Conservation (phyloP, 2,329 filamentous ascomycete species). For the Alternaria sp. region DNA sequence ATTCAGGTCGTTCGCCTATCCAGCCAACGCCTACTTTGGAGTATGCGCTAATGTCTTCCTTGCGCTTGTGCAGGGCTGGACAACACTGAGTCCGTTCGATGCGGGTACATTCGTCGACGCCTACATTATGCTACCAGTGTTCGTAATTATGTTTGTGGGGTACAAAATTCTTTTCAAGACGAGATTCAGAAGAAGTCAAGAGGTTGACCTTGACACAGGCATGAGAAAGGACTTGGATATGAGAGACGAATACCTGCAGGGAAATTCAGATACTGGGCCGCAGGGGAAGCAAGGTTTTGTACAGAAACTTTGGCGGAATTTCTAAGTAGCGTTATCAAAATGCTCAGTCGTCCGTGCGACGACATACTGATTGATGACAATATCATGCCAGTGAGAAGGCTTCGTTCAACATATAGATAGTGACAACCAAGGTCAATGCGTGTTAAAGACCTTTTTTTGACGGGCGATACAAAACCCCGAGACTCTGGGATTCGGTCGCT, state of each 20-base stretch:
- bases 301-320: conserved; percentile 20
- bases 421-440: neutral
- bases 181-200: conserved; percentile 42
- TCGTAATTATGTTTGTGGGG: conserved; percentile 55
- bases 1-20: conserved; percentile 58
- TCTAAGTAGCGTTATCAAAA: neutral
- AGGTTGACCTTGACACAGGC: conserved; percentile 52
- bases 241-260: conserved; percentile 21
- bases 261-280: conserved; percentile 8
- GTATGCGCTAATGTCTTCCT: conserved; percentile 60
- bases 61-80: conserved; percentile 63
- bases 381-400: neutral
- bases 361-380: neutral
- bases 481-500: neutral
- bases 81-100: conserved; percentile 61
- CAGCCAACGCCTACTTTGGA: conserved; percentile 61
- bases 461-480: neutral
- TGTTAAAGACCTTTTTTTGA: neutral
- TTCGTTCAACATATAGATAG: neutral
- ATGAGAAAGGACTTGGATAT: conserved; percentile 49
- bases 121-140: conserved; percentile 63
- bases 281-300: conserved; percentile 18
- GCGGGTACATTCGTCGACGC: conserved; percentile 62
- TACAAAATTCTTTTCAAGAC: conserved; percentile 58
- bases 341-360: neutral